These are phyloP conservation scores for Kwoniella shandongensis DNA, from an alignment of 768 basidiomycete species.

Conservation along the genomic window DNA sequence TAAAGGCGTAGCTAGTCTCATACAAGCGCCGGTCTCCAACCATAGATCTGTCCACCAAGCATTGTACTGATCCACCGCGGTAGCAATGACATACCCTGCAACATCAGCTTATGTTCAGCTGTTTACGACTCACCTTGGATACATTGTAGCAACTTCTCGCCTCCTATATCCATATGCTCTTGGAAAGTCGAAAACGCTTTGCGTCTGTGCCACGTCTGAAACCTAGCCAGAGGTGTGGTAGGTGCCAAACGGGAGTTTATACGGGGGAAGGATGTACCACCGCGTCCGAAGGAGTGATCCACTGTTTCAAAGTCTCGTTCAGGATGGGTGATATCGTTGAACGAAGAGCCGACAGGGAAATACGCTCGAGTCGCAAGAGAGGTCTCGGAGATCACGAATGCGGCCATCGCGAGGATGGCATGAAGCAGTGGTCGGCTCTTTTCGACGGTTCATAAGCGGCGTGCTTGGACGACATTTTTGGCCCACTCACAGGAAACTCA, in stretches of 20 bases:
- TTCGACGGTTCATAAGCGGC: neutral
- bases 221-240: slow-evolving; percentile 23
- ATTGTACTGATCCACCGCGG: slow-evolving; percentile 31
- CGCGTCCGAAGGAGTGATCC: neutral
- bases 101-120: slow-evolving; percentile 2
- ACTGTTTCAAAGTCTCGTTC: slow-evolving; percentile 22
- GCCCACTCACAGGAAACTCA: slow-evolving; percentile 39
- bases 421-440: slow-evolving; percentile 36
- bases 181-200: slow-evolving; percentile 31
- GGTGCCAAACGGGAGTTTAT: neutral
- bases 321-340: slow-evolving; percentile 26
- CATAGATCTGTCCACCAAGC: slow-evolving; percentile 49
- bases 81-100: slow-evolving; percentile 23
- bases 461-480: neutral
- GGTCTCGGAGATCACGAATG: slow-evolving; percentile 29
- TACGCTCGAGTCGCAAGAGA: slow-evolving; percentile 25
- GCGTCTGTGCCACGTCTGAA: slow-evolving; percentile 43
- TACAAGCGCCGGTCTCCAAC: slow-evolving; percentile 30
- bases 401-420: slow-evolving; percentile 37
- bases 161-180: slow-evolving; percentile 24
- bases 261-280: neutral
- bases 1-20: slow-evolving; percentile 35
- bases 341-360: slow-evolving; percentile 38
- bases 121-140: slow-evolving; percentile 23
- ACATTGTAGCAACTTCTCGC: slow-evolving; percentile 33